Base-by-base conservation (phyloP, 371 early-diverging fungal genomes). In the Synchytrium microbalum region DNA sequence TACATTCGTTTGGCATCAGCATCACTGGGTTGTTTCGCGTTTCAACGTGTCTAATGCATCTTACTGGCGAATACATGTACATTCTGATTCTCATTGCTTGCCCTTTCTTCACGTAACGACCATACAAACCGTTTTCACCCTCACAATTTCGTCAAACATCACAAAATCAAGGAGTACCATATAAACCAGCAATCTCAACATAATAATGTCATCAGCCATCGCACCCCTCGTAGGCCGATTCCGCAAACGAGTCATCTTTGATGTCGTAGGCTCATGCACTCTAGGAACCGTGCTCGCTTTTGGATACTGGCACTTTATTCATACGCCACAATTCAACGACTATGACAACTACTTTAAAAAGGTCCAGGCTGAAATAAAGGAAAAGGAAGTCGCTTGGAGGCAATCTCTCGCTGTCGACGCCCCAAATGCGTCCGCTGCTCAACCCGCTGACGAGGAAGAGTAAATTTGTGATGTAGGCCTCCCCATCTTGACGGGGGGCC, bases 161-260 rank as follows among this genome's bases (percentile, higher is more conserved):
- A n/a, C n/a, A n/a, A n/a, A n/a, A n/a, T n/a, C n/a, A n/a, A n/a
- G n/a, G n/a, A n/a, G n/a, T n/a, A n/a, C n/a, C n/a, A n/a, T n/a
- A n/a, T n/a, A n/a, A n/a, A n/a, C n/a, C n/a, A n/a, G n/a, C n/a
- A n/a, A n/a, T n/a, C n/a, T n/a, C n/a, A n/a, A n/a, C n/a, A n/a
- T 19, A 38, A 38, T 38, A 38, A 55, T 55, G 56, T 28, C 56
- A 13, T n/a, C 25, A n/a, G 67, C 69, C 10, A 29, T 75, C 59
- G 75, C 73, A 2, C 75, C 75, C 59, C 69, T 75, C 64, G 67
- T 67, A 31, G 75, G 75, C 51, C 66, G 71, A 32, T 70, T 72
- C 68, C 72, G 66, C 28, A 30, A 54, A 28, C 55, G 66, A 3
- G 46, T 75, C 53, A 5, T 70, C 25, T 53, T 28, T 23, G 75